Base-by-base conservation (phyloP, 805 yeast species). In the Yarrowia divulgata region DNA sequence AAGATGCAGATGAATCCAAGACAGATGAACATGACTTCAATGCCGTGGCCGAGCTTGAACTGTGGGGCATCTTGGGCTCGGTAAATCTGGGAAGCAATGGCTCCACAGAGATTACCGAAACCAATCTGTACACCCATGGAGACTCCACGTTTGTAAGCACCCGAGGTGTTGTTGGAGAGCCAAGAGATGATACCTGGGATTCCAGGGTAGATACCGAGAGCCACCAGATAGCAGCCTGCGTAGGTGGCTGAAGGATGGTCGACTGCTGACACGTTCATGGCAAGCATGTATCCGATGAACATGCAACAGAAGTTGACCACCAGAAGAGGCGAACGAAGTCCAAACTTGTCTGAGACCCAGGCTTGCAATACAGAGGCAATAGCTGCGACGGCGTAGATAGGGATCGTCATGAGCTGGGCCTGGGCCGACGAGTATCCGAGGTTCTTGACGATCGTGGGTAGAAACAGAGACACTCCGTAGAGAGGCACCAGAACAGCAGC, bases 31-130 rank as follows among this genome's bases (percentile, higher is more conserved):
- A 84, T 85, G 68, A 87, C 74, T 70, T 82, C 77, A 40, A 85
- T 80, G 43, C 81, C 76, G 71, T 85, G 79, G 43, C 89, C 90
- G 45, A 84, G 84, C 40, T 73, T 79, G 74, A 82, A 87, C 23
- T 79, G 77, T 37, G 90, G 90, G 14, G 88, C 80, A 71, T 87
- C 88, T 40, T 76, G 73, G 40, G 83, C 74, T 69, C 87, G 80
- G 77, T 85, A 87, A 35, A 86, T 78, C 71, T 81, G 86, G 2
- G 88, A 74, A 32, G 88, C 78, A 69, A 86, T 81, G 71, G 87
- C 86, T 72, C 89, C 90, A 66, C 89, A 89, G 72, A 86, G 84
- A 76, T 87, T 87, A 70, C 90, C 90, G 73, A 87, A 84, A 1
- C 90, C 89, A 73, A 87, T 83, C 71, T 85, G 85, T 78, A 84